A percentile compares a stretch with the other conserved stretches of the same genome.
phyloP scores from a whole-genome alignment of 2,329 filamentous ascomycete species.

The Triangularia setosa region DNA sequence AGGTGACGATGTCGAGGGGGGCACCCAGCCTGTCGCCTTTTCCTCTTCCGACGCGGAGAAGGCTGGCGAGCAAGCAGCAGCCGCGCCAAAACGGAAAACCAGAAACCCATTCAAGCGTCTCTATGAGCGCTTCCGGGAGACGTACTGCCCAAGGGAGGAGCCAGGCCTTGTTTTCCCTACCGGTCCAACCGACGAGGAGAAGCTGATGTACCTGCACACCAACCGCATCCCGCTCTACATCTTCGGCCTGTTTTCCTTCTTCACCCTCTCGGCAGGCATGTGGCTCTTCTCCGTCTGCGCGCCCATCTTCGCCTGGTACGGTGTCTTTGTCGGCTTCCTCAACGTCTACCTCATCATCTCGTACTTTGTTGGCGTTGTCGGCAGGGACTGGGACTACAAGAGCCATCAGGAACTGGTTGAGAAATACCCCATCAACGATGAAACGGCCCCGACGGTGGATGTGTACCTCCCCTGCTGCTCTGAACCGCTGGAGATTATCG shows the following conservation, averaged over 20 bases:
- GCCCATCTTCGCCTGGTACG: constrained; percentile 37
- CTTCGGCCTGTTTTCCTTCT: constrained; percentile 38
- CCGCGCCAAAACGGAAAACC: constrained; percentile 8
- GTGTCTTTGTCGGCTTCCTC: constrained; percentile 36
- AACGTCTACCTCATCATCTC: constrained; percentile 40
- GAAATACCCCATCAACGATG: constrained; percentile 31
- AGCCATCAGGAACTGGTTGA: constrained; percentile 32
- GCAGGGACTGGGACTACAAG: constrained; percentile 37
- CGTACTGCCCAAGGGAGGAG: constrained; percentile 34
- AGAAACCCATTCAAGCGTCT: constrained; percentile 26
- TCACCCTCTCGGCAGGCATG: constrained; percentile 39
- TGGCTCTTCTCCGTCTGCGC: constrained; percentile 39
- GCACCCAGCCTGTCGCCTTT: not conserved
- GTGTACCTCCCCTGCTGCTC: constrained; percentile 41
- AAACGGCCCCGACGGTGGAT: constrained; percentile 37
- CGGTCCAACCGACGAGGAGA: constrained; percentile 38
- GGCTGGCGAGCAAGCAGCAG: not conserved
- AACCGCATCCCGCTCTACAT: constrained; percentile 39
- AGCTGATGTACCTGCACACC: constrained; percentile 37
- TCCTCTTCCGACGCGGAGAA: constrained; percentile 14
- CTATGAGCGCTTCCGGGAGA: constrained; percentile 28
- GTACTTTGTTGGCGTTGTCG: constrained; percentile 38
- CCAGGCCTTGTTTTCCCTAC: constrained; percentile 34
- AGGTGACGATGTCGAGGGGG: constrained; percentile 16
- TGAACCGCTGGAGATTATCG: constrained; percentile 36